A percentile compares a stretch with the other conserved stretches of the same genome.
These are phyloP conservation scores for Populus tomentosa DNA, from an alignment of 441 rosid genomes.

Conservation along the genomic window DNA sequence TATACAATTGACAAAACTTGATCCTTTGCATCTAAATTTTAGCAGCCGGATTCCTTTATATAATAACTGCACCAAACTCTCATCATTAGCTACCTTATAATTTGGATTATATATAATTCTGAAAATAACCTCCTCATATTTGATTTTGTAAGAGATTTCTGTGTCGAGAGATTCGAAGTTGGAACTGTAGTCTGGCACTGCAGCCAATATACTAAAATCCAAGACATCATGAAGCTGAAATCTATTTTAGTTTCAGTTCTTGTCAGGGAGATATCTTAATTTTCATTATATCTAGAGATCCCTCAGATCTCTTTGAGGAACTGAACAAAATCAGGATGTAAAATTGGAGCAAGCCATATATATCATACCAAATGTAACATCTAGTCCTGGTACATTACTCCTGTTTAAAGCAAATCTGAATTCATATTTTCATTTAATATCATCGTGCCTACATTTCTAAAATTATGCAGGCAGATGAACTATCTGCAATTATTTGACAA, in stretches of 20 bases:
- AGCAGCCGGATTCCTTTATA: background rate
- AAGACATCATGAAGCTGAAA: background rate
- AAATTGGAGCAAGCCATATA: background rate
- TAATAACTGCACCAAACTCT: background rate
- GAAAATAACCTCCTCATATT: background rate
- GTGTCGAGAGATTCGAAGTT: background rate
- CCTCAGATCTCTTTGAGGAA: background rate
- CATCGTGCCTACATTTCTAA: background rate
- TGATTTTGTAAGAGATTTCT: background rate
- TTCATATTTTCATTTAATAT: background rate
- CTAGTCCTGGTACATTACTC: background rate
- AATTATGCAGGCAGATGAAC: background rate
- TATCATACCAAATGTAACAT: conserved; percentile 2
- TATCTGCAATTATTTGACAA: background rate
- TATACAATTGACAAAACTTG: background rate
- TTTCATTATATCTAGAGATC: background rate
- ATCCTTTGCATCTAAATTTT: background rate
- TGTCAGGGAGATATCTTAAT: conserved; percentile 7
- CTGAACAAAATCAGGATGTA: background rate
- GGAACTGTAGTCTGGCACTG: background rate
- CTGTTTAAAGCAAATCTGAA: background rate
- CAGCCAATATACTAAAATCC: conserved; percentile 19
- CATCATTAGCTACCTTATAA: background rate
- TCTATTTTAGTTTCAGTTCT: too few relatives aligned
- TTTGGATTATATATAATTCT: background rate